phyloP scores from a whole-genome alignment of 805 yeast genomes.

The Candida gorgasii region DNA sequence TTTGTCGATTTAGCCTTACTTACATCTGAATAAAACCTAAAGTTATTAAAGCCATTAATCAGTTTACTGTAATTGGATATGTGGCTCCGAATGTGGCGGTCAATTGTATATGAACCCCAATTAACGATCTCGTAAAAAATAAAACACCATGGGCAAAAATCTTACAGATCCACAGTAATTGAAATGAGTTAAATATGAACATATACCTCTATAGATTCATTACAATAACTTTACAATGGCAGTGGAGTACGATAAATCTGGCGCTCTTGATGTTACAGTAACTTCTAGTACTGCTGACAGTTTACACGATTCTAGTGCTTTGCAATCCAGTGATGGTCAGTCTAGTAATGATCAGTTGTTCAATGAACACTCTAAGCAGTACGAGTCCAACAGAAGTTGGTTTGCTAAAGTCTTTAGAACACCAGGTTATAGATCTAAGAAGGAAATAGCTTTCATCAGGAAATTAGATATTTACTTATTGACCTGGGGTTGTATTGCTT shows the following conservation, averaged over 20 bases:
- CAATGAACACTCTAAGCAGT: neutral
- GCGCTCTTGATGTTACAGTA: neutral
- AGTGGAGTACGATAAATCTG: neutral
- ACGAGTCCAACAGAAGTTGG: neutral
- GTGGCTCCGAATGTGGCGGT: neutral
- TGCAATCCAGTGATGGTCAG: neutral
- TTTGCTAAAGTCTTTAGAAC: constrained; percentile 3
- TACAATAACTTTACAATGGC: neutral
- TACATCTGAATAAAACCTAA: too few relatives aligned
- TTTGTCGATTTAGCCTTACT: too few relatives aligned
- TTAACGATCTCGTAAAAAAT: neutral
- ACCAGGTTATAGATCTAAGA: neutral
- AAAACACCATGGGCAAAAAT: too few relatives aligned
- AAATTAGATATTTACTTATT: constrained; percentile 1
- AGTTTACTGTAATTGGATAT: neutral
- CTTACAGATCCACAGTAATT: neutral
- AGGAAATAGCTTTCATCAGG: neutral
- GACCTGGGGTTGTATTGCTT: constrained; percentile 11
- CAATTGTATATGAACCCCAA: neutral
- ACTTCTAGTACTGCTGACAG: neutral
- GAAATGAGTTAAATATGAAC: neutral
- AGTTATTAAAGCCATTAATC: too few relatives aligned
- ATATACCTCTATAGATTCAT: neutral
- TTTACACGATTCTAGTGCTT: neutral
- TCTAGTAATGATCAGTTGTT: neutral